Evolutionary conservation across 2,329 filamentous ascomycete species (phyloP).

Genomic region (Waltergamsia citrina): DNA sequence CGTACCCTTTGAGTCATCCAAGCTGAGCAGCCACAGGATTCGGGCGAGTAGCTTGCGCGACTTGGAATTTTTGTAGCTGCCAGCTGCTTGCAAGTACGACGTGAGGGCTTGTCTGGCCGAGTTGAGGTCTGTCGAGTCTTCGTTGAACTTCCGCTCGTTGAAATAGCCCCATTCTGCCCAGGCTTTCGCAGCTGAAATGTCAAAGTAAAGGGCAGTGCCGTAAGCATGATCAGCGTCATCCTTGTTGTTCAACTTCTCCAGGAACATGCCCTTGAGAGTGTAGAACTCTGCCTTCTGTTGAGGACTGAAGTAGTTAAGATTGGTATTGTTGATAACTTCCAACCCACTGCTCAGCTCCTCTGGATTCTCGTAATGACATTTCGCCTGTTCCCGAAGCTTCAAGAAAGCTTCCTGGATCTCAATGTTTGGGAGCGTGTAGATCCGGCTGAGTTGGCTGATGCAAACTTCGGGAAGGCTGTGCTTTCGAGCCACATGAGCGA

Average conservation of each 20-base stretch:
- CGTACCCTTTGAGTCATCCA: conserved; percentile 79
- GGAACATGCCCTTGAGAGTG: conserved; percentile 98
- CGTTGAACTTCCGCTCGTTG: conserved; percentile 93
- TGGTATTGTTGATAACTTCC: conserved; percentile 99
- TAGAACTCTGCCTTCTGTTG: conserved; percentile 99
- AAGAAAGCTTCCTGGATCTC: conserved; percentile 99
- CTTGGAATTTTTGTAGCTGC: conserved; percentile 95
- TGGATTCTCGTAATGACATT: conserved; percentile 95
- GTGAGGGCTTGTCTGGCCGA: conserved; percentile 87
- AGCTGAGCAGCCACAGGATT: conserved; percentile 88
- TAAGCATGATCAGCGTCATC: conserved; percentile 90
- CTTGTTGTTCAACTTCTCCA: conserved; percentile 85
- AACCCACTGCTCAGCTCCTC: conserved; percentile 85
- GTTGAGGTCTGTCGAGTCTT: conserved; percentile 71
- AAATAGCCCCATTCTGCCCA: conserved; percentile 99
- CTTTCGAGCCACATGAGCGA: conserved; percentile 94
- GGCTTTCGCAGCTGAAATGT: conserved; percentile 89
- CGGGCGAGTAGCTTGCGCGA: conserved; percentile 87
- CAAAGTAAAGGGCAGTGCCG: conserved; percentile 90
- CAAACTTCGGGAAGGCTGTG: conserved; percentile 95
- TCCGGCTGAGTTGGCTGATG: conserved; percentile 91
- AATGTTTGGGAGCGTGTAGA: conserved; percentile 97
- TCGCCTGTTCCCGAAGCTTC: conserved; percentile 96
- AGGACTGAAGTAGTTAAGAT: conserved; percentile 93
- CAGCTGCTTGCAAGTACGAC: conserved; percentile 91